Evolutionary conservation across 257 asterid species (phyloP).

Genomic region (Fraxinus quadrangulata): DNA sequence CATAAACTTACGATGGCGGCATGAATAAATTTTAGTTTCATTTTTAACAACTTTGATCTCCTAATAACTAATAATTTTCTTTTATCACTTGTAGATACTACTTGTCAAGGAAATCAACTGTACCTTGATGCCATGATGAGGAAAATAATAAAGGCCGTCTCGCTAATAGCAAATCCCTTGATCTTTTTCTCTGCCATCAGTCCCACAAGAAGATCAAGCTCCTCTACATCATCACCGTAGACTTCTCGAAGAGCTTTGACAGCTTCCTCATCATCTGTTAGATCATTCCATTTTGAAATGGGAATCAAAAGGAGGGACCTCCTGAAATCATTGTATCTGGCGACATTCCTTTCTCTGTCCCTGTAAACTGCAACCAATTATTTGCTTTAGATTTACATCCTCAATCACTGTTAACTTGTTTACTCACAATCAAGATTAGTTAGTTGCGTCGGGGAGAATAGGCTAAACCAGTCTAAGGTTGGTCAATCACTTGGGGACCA

Average conservation of each 20-base stretch:
- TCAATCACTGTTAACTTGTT: background rate
- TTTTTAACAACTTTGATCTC: no score
- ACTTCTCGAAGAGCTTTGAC: conserved; percentile 41
- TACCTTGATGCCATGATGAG: conserved; percentile 62
- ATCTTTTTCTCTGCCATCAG: conserved; percentile 65
- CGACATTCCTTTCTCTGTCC: conserved; percentile 61
- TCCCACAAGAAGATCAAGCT: conserved; percentile 57
- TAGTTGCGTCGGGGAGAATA: no score
- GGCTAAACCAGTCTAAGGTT: no score
- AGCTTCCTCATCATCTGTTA: conserved; percentile 56
- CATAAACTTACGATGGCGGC: no score
- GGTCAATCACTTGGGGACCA: no score
- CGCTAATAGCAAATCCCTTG: conserved; percentile 67
- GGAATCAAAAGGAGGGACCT: conserved; percentile 51
- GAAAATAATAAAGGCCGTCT: conserved; percentile 64
- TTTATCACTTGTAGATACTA: no score
- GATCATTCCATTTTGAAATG: conserved; percentile 66
- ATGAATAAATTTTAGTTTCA: no score
- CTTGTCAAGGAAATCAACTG: background rate
- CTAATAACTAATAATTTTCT: no score
- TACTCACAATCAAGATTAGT: no score
- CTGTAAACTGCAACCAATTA: conserved; percentile 49
- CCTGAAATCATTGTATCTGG: conserved; percentile 62
- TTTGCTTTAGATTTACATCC: background rate
- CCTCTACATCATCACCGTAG: conserved; percentile 54